These are phyloP conservation scores for Fusarium redolens DNA, from an alignment of 2,329 filamentous ascomycete species.

Conservation along the genomic window DNA sequence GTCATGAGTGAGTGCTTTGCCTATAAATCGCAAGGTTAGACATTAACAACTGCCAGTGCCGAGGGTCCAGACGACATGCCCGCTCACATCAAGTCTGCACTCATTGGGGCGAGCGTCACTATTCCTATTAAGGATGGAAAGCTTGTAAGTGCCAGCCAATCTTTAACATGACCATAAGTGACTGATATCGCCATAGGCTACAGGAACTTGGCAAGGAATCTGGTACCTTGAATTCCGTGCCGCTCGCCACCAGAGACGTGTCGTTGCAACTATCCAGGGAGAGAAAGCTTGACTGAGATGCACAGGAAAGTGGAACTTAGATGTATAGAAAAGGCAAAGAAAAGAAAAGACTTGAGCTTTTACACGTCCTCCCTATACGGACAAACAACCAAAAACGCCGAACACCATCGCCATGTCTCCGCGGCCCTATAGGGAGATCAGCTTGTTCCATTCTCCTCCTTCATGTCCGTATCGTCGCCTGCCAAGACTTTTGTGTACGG, in stretches of 20 bases:
- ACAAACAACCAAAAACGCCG: slow-evolving; percentile 44
- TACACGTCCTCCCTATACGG: slow-evolving; percentile 19
- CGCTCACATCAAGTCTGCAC: slow-evolving; percentile 92
- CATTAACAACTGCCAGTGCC: slow-evolving; percentile 59
- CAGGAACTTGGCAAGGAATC: slow-evolving; percentile 85
- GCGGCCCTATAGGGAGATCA: slow-evolving; percentile 38
- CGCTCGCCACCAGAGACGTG: slow-evolving; percentile 78
- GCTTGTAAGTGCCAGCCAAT: slow-evolving; percentile 63
- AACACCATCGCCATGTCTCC: slow-evolving; percentile 52
- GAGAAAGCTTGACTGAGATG: slow-evolving; percentile 64
- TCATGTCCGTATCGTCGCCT: slow-evolving; percentile 71
- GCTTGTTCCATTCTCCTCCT: slow-evolving; percentile 57
- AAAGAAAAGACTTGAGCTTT: slow-evolving; percentile 33
- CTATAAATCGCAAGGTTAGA: neutral
- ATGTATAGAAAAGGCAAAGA: slow-evolving; percentile 3
- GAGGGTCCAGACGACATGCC: slow-evolving; percentile 97
- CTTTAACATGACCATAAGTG: neutral
- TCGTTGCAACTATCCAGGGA: slow-evolving; percentile 95
- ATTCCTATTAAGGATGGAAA: slow-evolving; percentile 91
- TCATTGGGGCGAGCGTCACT: slow-evolving; percentile 89
- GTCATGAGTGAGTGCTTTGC: slow-evolving; percentile 66
- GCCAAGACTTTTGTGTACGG: slow-evolving; percentile 75
- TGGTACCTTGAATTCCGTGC: slow-evolving; percentile 94
- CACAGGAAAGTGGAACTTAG: neutral
- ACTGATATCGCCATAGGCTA: slow-evolving; percentile 55